phyloP scores from a whole-genome alignment of 225 moss, liverwort and hornwort species.

The Thuidium tamariscinum region DNA sequence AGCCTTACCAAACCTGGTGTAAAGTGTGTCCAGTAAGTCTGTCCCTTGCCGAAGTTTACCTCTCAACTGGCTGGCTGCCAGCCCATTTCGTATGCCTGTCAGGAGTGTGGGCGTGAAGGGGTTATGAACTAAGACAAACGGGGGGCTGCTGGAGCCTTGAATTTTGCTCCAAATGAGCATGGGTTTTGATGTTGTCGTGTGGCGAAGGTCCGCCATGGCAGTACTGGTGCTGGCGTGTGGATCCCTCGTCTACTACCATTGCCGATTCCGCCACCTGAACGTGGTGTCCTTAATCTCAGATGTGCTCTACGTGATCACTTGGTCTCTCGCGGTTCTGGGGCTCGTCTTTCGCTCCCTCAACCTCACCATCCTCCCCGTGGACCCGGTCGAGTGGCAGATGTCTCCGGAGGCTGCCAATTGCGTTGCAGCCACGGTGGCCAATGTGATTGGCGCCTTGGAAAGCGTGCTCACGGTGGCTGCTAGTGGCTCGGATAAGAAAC shows the following conservation, averaged over 20 bases:
- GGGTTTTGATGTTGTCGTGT: slow-evolving; percentile 60
- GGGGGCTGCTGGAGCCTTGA: not conserved
- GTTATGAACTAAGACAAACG: not conserved
- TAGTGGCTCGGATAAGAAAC: slow-evolving; percentile 72
- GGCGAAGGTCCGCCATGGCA: slow-evolving; percentile 63
- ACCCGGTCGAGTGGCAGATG: slow-evolving; percentile 77
- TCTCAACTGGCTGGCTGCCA: not conserved
- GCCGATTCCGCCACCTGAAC: slow-evolving; percentile 54
- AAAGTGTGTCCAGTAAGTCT: no score
- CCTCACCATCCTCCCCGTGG: slow-evolving; percentile 60
- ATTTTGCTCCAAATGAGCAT: slow-evolving; percentile 10
- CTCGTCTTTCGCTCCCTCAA: slow-evolving; percentile 66
- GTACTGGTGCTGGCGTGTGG: slow-evolving; percentile 54
- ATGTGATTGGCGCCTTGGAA: slow-evolving; percentile 77
- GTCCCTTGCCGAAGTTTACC: not conserved
- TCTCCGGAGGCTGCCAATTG: slow-evolving; percentile 55
- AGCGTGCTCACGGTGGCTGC: slow-evolving; percentile 87
- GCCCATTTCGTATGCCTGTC: not conserved
- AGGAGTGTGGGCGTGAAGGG: not conserved
- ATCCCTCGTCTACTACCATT: slow-evolving; percentile 77
- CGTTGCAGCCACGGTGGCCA: slow-evolving; percentile 67
- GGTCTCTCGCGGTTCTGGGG: slow-evolving; percentile 73
- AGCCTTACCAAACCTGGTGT: not conserved
- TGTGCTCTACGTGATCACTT: slow-evolving; percentile 62
- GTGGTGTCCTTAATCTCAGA: slow-evolving; percentile 54